Base-by-base conservation (phyloP, 2,329 filamentous ascomycete genomes). In the Epichloe bromicola region DNA sequence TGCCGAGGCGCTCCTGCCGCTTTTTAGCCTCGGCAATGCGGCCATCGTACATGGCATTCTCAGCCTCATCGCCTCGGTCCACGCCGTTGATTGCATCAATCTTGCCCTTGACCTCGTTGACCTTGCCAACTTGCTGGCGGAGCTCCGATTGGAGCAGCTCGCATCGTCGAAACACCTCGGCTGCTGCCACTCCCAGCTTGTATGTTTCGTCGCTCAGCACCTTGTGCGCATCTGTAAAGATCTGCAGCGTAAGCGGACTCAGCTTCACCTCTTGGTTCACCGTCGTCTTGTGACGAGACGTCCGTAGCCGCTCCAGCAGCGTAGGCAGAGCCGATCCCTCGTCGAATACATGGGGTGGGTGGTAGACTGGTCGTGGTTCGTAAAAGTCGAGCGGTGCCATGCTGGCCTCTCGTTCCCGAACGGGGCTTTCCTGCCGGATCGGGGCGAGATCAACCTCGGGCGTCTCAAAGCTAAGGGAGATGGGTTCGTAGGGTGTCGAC, bases 161-260 rank as follows among this genome's bases (percentile, higher is more conserved):
- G 54, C 85, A 87, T 50, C 82, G 76, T 26, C 82, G 74, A 67
- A 89, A 90, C 5, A 90, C 71, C 58, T 88, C 84, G 1, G 85
- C 79, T 1, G 83, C 85, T 1, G 83, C 85, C 42, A 78, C 70
- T 15, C 85, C 84, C 11, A 90, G 73, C 11, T 73, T 74, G 57
- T 84, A 74, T 0, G 84, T 88, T 64, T 90, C 85, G 10, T 77
- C 75, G 55, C 80, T 80, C 5, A 90, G 71, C 5, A 86, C 71
- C 60, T 84, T 81, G 63, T 91, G 86, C 0, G 81, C 80, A 53
- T 86, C 80, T 30, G 83, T 85, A 57, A 91, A 78, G 38, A 88
- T 73, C 56, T 82, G 77, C 17, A 90, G 72, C 2, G 84, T 86
- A 20, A 84, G 78, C 12, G 84, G 80, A 20, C 82, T 86, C 20